Evolutionary conservation across 192 early-diverging fungal species (phyloP), one percentile per base, ranked within the genome.

Genomic region (Podila minutissima): DNA sequence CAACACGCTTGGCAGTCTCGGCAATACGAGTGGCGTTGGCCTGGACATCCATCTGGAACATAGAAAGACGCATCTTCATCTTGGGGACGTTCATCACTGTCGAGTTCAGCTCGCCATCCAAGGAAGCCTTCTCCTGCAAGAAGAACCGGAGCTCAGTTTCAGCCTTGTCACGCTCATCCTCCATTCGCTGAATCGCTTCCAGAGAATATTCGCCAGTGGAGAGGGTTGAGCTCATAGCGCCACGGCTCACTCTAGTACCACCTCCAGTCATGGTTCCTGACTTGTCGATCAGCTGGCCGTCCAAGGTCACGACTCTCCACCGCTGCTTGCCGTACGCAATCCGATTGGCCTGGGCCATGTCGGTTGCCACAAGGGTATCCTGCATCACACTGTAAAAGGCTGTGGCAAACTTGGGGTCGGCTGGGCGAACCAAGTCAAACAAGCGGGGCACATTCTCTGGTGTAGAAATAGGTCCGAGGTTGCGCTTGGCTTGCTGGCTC

Each of bases 221-320:
- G 48, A 93, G 90, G 49, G 86, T 93, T 13, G 94, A 95, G 82
- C 92, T 90, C 98, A 98, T 99, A 31, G 92, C 95, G 13, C 98
- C 98, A 17, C 91, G 88, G 10, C 84, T 83, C 0, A 91, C 88
- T 59, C 87, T 86, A 15, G 71, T 89, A 24, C 97, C 97, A 60
- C 97, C 98, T 69, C 97, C 97, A 37, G 90, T 91, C 95, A 99
- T 96, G 9, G 97, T 93, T 74, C 98, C 97, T 8, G 92, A 91
- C 26, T 88, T 89, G 67, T 98, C 97, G 65, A 99, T 95, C 58
- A 99, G 79, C 60, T 95, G 89, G 4, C 98, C 97, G 60, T 94
- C 94, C 49, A 99, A 78, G 2, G 96, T 99, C 7, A 99, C 98
- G 9, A 99, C 97, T 33, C 97, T 90, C 88, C 91, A 94, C n/a